Base-by-base conservation (phyloP, 2,329 filamentous ascomycete genomes). In the Helotiales sp. region DNA sequence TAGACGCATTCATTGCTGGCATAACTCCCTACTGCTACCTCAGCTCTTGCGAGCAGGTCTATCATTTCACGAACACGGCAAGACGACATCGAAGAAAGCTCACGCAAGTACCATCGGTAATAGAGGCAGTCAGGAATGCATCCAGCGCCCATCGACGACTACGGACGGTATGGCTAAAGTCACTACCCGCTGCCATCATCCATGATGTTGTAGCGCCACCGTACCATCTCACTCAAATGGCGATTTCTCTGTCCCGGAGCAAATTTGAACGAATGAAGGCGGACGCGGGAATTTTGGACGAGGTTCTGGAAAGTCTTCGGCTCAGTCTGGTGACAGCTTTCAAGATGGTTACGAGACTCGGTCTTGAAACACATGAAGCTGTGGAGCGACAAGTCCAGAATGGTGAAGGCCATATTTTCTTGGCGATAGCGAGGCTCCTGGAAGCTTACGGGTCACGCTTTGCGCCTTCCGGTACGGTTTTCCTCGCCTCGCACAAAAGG, bases 361-460 rank as follows among this genome's bases (percentile, higher is more conserved):
- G 50, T 32, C 50, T 54, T 32, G 50, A 54, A 17, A 54, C 50
- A 6, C 26, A 30, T 54, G 50, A 54, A 54, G 50, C 50, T 20
- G 26, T 54, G 26, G 17, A 34, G 28, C 26, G 26, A 54, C 26
- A 20, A 17, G 3, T 54, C 26, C 26, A n/a, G 15, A 32, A 32
- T 54, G 26, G 50, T 13, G 50, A 54, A 54, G 50, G 50, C 50
- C 28, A 54, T 30, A 54, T 54, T 20, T 54, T 54, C 15, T 54
- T 54, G 26, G 50, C 28, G 15, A 54, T 54, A 20, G 50, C 50
- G 28, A 54, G 50, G 50, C 28, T 54, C 50, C 26, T 54, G 50
- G 50, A 54, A 54, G 50, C 50, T 54, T 54, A 52, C 24, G 49
- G 49, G 49, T 52, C 49, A 52, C 49, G 49, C 49, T 52, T 52